Conservation (phyloP, 2,329 filamentous ascomycete species). For the Botrytis deweyae region DNA sequence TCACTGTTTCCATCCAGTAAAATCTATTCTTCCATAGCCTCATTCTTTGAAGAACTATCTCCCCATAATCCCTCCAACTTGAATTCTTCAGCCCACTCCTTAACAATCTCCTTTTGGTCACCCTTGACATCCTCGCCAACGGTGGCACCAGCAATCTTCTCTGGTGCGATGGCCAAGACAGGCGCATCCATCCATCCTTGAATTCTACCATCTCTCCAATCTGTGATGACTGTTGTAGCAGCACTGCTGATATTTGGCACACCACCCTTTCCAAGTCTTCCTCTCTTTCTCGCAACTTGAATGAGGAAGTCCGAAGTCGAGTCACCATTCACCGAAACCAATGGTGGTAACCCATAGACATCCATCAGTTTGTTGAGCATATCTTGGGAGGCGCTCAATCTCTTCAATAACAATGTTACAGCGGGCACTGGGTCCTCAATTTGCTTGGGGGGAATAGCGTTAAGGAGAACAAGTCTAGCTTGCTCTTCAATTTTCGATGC, state of each 20-base stretch:
- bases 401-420: constrained; percentile 77
- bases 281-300: constrained; percentile 91
- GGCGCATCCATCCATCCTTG: constrained; percentile 88
- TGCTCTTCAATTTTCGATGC: constrained; percentile 65
- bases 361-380: constrained; percentile 77
- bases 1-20: not conserved
- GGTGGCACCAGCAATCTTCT: constrained; percentile 40
- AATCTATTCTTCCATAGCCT: constrained; percentile 35
- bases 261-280: constrained; percentile 82
- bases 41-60: constrained; percentile 47
- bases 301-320: constrained; percentile 87
- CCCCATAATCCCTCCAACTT: constrained; percentile 92
- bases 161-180: constrained; percentile 52
- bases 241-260: constrained; percentile 85
- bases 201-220: constrained; percentile 94
- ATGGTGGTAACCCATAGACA: constrained; percentile 79
- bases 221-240: constrained; percentile 90
- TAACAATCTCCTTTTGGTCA: constrained; percentile 84
- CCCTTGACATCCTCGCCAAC: constrained; percentile 50
- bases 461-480: constrained; percentile 82
- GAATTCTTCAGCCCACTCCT: constrained; percentile 92
- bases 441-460: constrained; percentile 89
- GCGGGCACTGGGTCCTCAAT: constrained; percentile 91
- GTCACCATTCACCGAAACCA: constrained; percentile 71
- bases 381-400: constrained; percentile 69